Conservation (phyloP, 169 alveolate species). For the Theileria parva region DNA sequence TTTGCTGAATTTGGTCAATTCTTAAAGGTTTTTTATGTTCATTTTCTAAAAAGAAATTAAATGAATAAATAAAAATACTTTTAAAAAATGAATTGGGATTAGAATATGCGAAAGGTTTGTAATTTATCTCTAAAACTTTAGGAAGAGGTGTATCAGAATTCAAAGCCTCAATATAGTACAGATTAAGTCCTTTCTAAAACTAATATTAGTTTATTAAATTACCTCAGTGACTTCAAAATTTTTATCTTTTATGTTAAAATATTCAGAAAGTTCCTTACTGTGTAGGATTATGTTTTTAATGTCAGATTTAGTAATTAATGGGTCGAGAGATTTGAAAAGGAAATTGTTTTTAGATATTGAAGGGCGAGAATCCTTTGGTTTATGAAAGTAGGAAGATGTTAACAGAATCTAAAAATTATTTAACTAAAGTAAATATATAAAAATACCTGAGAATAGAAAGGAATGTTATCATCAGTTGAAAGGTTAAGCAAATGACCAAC, state of each 20-base stretch:
- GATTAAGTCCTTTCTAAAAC: not conserved
- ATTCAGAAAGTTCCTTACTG: not conserved
- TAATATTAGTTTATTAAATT: not conserved
- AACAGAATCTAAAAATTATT: not conserved
- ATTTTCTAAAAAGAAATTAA: not conserved
- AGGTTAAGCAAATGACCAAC: not conserved
- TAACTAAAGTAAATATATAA: not conserved
- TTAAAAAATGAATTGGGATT: not conserved
- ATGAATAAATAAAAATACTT: not conserved
- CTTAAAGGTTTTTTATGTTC: not conserved
- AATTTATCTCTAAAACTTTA: not conserved
- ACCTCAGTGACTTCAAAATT: conserved; percentile 3
- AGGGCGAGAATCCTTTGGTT: not conserved
- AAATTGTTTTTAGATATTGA: conserved; percentile 14
- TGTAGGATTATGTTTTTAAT: conserved; percentile 1
- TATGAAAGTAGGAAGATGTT: conserved; percentile 5
- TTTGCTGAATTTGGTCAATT: conserved; percentile 34
- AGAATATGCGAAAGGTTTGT: not conserved
- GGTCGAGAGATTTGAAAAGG: conserved; percentile 39
- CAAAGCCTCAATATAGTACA: not conserved
- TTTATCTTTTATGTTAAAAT: not conserved
- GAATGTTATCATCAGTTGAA: conserved; percentile 21
- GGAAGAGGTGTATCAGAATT: not conserved
- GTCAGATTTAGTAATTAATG: conserved; percentile 3
- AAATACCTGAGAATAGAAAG: conserved; percentile 63